Conservation (phyloP, 2,329 filamentous ascomycete genomes). For the Verticillium isaacii region DNA sequence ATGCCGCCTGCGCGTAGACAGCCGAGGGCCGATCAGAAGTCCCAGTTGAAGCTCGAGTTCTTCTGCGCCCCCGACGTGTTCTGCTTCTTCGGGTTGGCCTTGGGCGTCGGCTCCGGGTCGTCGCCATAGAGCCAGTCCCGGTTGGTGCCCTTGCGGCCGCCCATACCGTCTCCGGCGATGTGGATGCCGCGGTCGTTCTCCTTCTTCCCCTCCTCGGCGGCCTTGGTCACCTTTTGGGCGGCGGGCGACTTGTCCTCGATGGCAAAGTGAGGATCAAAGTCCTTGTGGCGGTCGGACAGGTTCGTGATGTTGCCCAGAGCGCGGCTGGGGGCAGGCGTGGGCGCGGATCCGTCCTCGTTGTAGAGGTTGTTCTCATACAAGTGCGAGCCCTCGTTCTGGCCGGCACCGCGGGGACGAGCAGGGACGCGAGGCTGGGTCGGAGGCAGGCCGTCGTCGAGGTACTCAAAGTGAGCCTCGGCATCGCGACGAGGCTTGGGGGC, state of each 20-base stretch:
- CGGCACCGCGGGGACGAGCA: constrained; percentile 46
- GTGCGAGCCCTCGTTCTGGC: constrained; percentile 61
- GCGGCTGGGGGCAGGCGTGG: constrained; percentile 29
- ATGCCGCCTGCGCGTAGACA: background rate
- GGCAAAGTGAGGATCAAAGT: constrained; percentile 73
- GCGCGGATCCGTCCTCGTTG: constrained; percentile 46
- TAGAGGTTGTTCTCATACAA: constrained; percentile 78
- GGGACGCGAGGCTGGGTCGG: constrained; percentile 41
- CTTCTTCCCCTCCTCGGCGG: constrained; percentile 15
- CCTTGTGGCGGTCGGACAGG: constrained; percentile 66
- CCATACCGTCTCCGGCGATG: constrained; percentile 63
- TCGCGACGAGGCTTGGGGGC: constrained; percentile 66
- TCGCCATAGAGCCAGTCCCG: constrained; percentile 56
- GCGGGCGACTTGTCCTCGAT: constrained; percentile 64
- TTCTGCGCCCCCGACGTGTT: constrained; percentile 22
- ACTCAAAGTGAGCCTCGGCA: constrained; percentile 77
- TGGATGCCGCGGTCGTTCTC: constrained; percentile 29
- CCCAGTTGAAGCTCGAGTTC: constrained; percentile 35
- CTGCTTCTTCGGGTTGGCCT: constrained; percentile 31
- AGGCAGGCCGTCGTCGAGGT: constrained; percentile 68
- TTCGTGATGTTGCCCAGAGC: constrained; percentile 67
- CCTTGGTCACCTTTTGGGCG: constrained; percentile 46
- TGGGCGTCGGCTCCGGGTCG: constrained; percentile 36
- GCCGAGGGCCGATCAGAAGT: constrained; percentile 29
- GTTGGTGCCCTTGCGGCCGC: constrained; percentile 49